Percentiles rank a stretch among this genome's conserved stretches.
phyloP scores from a whole-genome alignment of 2,329 filamentous ascomycete genomes.

The Diplocarpon rosae region DNA sequence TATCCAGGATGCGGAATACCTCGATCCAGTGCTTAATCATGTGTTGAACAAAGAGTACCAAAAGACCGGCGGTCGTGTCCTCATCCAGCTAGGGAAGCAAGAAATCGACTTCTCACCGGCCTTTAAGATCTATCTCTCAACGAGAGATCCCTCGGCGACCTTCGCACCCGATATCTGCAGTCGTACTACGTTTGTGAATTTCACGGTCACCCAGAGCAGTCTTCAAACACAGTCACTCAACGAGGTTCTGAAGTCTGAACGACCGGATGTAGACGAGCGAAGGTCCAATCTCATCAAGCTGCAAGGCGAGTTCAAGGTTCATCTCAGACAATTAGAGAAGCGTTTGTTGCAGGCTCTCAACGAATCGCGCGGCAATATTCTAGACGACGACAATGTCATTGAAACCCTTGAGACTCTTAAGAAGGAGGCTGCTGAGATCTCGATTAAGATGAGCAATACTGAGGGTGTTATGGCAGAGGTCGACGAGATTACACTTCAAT shows the following conservation, averaged over 20 bases:
- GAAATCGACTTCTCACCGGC: conserved; percentile 98
- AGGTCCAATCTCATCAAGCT: conserved; percentile 96
- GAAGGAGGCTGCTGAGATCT: conserved; percentile 94
- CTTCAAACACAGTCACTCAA: conserved; percentile 96
- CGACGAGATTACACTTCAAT: conserved; percentile 88
- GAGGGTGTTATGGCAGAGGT: conserved; percentile 98
- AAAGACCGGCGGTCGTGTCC: conserved; percentile 91
- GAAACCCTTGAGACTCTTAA: conserved; percentile 96
- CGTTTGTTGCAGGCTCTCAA: conserved; percentile 88
- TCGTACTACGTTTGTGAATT: conserved; percentile 97
- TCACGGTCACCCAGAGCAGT: conserved; percentile 97
- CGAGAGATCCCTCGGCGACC: conserved; percentile 86
- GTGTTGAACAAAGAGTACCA: conserved; percentile 99
- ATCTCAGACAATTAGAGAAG: conserved; percentile 90
- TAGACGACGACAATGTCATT: conserved; percentile 97
- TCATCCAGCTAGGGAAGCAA: conserved; percentile 96
- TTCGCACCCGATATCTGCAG: conserved; percentile 97
- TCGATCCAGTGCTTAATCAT: conserved; percentile 95
- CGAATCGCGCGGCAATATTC: conserved; percentile 92
- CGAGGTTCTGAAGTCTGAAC: conserved; percentile 92
- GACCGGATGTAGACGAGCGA: conserved; percentile 92
- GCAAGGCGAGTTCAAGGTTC: conserved; percentile 98
- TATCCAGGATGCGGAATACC: conserved; percentile 94
- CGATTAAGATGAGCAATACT: conserved; percentile 89
- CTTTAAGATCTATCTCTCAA: conserved; percentile 92